Conservation (phyloP, 257 asterid species). For the Solanum virginianum region DNA sequence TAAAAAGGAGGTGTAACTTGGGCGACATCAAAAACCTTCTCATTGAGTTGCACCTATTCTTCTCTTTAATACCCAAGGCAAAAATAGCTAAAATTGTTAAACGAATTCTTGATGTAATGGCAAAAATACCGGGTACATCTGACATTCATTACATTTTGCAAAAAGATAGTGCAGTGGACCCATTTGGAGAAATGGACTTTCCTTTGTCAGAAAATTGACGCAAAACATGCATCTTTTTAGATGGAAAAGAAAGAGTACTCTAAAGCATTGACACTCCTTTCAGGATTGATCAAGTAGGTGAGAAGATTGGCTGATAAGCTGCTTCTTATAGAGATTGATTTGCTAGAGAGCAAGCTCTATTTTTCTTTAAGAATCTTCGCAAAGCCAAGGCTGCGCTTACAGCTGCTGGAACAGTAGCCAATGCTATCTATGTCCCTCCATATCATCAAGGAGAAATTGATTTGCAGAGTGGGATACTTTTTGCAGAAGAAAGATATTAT, state of each 20-base stretch:
- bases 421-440: slow-evolving; percentile 30
- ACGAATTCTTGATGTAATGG: slow-evolving; percentile 20
- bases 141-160: slow-evolving; percentile 28
- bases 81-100: slow-evolving; percentile 29
- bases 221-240: slow-evolving; percentile 24
- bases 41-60: slow-evolving; percentile 17
- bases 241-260: slow-evolving; percentile 30
- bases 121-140: slow-evolving; percentile 29
- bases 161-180: slow-evolving; percentile 31
- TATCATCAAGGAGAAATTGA: slow-evolving; percentile 29
- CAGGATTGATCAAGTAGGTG: slow-evolving; percentile 27
- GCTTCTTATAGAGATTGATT: slow-evolving; percentile 30
- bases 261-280: slow-evolving; percentile 22
- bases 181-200: slow-evolving; percentile 28
- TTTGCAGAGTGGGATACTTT: slow-evolving; percentile 38
- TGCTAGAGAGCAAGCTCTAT: slow-evolving; percentile 32
- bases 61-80: slow-evolving; percentile 33
- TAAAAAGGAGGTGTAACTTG: no score
- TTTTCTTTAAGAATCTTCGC: slow-evolving; percentile 26
- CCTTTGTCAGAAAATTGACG: slow-evolving; percentile 30
- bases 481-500: slow-evolving; percentile 30
- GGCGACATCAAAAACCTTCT: background rate
- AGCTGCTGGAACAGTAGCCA: slow-evolving; percentile 28
- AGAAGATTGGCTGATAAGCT: slow-evolving; percentile 30
- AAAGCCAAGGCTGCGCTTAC: slow-evolving; percentile 31